These are phyloP conservation scores for Kwoniella sp. DNA, from an alignment of 768 basidiomycete species.

Conservation along the genomic window DNA sequence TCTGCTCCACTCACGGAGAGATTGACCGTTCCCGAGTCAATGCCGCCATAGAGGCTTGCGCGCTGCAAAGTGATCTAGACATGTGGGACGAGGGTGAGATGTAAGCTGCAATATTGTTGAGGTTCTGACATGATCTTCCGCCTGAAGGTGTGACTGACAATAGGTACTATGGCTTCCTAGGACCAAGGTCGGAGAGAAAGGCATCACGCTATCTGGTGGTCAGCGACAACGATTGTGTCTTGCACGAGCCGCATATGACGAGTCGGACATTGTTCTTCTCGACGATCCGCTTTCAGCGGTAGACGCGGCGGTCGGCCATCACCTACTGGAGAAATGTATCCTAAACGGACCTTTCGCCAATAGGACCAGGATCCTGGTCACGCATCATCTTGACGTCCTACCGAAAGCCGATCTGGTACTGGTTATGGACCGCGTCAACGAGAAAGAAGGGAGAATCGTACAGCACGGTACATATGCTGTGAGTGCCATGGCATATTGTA, in stretches of 20 bases:
- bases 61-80: constrained; percentile 41
- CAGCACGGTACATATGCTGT: constrained; percentile 67
- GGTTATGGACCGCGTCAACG: constrained; percentile 47
- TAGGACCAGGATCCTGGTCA: constrained; percentile 66
- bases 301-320: constrained; percentile 73
- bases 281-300: constrained; percentile 67
- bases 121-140: no score
- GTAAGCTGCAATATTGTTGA: no score
- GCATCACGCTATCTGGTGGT: constrained; percentile 58
- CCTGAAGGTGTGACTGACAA: no score
- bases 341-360: constrained; percentile 58
- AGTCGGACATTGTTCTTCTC: constrained; percentile 49
- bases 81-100: constrained; percentile 33
- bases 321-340: constrained; percentile 67
- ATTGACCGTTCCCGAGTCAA: constrained; percentile 32
- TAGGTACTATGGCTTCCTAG: no score
- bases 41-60: constrained; percentile 47
- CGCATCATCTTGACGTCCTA: constrained; percentile 55
- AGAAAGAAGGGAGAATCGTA: constrained; percentile 57
- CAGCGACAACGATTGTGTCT: constrained; percentile 50
- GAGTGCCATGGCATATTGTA: constrained; percentile 6
- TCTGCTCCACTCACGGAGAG: constrained; percentile 23
- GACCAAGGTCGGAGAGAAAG: constrained; percentile 81
- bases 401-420: constrained; percentile 50
- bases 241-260: constrained; percentile 46